A percentile compares a stretch with the other conserved stretches of the same genome.
phyloP scores from a whole-genome alignment of 371 early-diverging fungal genomes.

The Nematocida sp. region DNA sequence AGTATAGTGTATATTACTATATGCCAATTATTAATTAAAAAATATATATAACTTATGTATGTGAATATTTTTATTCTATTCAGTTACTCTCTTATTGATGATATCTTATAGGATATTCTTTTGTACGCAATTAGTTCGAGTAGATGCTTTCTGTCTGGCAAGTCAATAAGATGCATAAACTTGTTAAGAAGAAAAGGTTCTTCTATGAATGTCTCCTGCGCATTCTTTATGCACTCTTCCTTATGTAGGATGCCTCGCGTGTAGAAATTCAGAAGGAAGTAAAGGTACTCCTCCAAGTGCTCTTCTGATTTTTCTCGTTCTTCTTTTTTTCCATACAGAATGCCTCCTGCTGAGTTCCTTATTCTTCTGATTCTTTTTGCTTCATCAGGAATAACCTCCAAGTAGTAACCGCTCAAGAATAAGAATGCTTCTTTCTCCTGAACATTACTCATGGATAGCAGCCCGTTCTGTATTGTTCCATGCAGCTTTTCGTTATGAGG shows the following conservation, averaged over 20 bases:
- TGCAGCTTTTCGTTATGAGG: constrained; percentile 8
- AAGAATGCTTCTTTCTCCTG: constrained; percentile 45
- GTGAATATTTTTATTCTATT: too few species aligned
- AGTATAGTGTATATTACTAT: too few species aligned
- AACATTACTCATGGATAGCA: constrained; percentile 17
- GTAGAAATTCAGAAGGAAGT: constrained; percentile 47
- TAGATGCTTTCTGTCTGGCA: constrained; percentile 38
- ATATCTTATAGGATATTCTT: constrained; percentile 26
- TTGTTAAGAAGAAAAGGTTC: constrained; percentile 48
- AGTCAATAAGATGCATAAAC: constrained; percentile 43
- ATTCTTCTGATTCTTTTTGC: constrained; percentile 51
- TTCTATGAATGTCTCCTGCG: constrained; percentile 31
- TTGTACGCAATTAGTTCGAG: constrained; percentile 44
- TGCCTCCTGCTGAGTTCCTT: constrained; percentile 38
- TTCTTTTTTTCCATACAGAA: constrained; percentile 48
- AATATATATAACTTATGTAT: too few species aligned
- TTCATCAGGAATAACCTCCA: constrained; percentile 36
- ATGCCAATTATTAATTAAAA: too few species aligned
- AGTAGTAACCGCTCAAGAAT: constrained; percentile 44
- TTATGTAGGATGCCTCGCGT: constrained; percentile 18
- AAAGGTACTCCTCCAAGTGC: constrained; percentile 53
- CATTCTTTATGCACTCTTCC: constrained; percentile 50
- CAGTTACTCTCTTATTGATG: too few species aligned
- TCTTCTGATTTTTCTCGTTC: constrained; percentile 51
- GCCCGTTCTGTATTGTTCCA: background rate